Base-by-base conservation (phyloP, 305 asterid genomes). In the Fraxinus latifolia region DNA sequence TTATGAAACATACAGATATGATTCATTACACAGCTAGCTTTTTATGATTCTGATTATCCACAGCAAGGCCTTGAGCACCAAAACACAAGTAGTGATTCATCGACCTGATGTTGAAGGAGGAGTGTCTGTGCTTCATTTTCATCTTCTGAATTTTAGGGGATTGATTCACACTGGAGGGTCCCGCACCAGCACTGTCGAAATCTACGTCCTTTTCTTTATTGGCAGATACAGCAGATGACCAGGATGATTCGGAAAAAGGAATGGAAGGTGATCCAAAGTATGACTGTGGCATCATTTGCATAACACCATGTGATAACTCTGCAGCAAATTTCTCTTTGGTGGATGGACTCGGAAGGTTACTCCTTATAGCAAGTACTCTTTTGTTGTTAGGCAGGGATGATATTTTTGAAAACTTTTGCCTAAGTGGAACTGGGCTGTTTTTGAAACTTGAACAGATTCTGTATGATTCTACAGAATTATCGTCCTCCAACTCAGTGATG, bases 41-140 rank as follows among this genome's bases (percentile, higher is more conserved):
- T 3, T 70, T 74, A 5, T 76, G 84, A 79, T 79, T 77, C 82
- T 60, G 85, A 39, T 81, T 82, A 23, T 91, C 91, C 34, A 84
- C 90, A 42, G 88, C 86, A 33, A 89, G 76, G 2, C 92, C 92
- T 12, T 89, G 92, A 9, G 94, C 89, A 21, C 97, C 97, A 34
- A 92, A 89, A 79, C 97, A 95, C 9, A 93, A 85, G 85, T 88
- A 92, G 76, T 81, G 88, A 86, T 93, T 95, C 96, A 95, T 87
- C 84, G 83, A 29, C 89, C 86, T 86, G 77, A 84, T 65, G 74
- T 89, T 90, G 53, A 94, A 90, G 17, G 97, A 91, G 1, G 72
- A 84, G 47, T 78, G 84, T 37, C 84, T 86, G 6, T 82, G 86
- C 83, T 81, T 90, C 87, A 79, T 83, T 47, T 89, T 87, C 39